phyloP scores from a whole-genome alignment of 108 stramenopile genomes.

The Fistulifera pelliculosa region DNA sequence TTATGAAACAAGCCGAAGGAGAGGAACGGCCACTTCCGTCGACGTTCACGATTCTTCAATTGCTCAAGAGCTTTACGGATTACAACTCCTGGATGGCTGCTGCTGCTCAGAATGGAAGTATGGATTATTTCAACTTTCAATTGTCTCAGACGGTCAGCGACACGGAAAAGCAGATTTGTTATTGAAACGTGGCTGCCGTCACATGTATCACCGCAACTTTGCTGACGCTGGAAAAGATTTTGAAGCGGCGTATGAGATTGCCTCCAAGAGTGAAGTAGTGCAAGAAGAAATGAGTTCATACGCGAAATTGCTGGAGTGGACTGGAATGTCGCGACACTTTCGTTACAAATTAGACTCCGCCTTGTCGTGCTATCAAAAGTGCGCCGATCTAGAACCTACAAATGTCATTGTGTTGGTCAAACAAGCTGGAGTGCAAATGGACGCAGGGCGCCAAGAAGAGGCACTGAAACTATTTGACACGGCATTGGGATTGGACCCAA shows the following conservation, averaged over 20 bases:
- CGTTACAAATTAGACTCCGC: constrained; percentile 79
- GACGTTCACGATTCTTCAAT: constrained; percentile 65
- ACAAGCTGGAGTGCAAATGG: constrained; percentile 86
- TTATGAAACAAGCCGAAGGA: constrained; percentile 21
- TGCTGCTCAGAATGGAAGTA: constrained; percentile 54
- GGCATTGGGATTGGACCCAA: constrained; percentile 65
- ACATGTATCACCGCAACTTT: constrained; percentile 67
- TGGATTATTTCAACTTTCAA: constrained; percentile 28
- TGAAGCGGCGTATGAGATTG: constrained; percentile 42
- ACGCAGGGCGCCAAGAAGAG: constrained; percentile 50
- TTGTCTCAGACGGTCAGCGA: constrained; percentile 21
- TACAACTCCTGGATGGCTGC: constrained; percentile 82
- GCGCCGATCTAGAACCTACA: constrained; percentile 65
- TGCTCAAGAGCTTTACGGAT: constrained; percentile 74
- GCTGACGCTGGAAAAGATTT: constrained; percentile 49
- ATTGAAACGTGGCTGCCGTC: constrained; percentile 62
- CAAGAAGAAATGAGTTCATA: constrained; percentile 56
- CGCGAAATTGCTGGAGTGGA: constrained; percentile 76
- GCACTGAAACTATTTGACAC: constrained; percentile 65
- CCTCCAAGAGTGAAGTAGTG: background rate
- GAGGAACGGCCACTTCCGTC: constrained; percentile 39
- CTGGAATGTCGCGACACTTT: constrained; percentile 83
- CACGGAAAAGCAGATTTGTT: constrained; percentile 32
- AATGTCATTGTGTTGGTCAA: constrained; percentile 82
- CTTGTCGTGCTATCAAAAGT: constrained; percentile 55